phyloP scores from a whole-genome alignment of 1,284 basidiomycete species.

The Pseudozyma sp. region DNA sequence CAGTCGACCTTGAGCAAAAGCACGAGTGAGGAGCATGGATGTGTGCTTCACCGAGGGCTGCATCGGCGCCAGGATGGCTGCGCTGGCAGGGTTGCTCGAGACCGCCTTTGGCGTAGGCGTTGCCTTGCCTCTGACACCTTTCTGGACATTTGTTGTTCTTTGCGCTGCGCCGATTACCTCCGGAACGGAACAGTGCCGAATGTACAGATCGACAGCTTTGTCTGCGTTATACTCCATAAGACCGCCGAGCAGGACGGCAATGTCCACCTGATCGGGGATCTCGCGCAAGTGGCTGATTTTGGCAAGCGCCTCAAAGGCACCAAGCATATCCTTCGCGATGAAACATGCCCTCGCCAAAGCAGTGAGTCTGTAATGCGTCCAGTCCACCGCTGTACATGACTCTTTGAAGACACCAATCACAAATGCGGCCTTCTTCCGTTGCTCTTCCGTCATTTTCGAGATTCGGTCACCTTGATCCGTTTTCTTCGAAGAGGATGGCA shows the following conservation, averaged over 20 bases:
- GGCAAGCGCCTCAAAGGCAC: conserved; percentile 42
- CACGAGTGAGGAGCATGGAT: conserved; percentile 29
- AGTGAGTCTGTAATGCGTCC: conserved; percentile 44
- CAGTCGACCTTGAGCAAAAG: conserved; percentile 15
- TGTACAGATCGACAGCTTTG: conserved; percentile 35
- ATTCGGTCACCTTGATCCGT: background rate
- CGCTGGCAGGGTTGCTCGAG: background rate
- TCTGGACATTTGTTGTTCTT: background rate
- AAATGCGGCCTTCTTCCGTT: conserved; percentile 23
- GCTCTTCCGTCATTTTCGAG: background rate
- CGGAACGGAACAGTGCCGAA: conserved; percentile 27
- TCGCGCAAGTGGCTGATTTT: conserved; percentile 28
- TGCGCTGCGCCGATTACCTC: background rate
- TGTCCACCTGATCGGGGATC: conserved; percentile 37
- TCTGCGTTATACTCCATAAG: conserved; percentile 35
- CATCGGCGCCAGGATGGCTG: conserved; percentile 33
- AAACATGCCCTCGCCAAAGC: conserved; percentile 36
- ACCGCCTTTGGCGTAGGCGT: background rate
- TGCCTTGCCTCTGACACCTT: background rate
- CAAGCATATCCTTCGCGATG: conserved; percentile 24
- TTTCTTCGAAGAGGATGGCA: background rate
- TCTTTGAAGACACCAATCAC: conserved; percentile 32
- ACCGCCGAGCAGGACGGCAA: conserved; percentile 36
- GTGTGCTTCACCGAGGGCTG: conserved; percentile 16
- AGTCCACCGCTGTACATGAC: conserved; percentile 23